Evolutionary conservation across 1,284 basidiomycete species (phyloP).

Genomic region (Lignosus rhinocerotis): DNA sequence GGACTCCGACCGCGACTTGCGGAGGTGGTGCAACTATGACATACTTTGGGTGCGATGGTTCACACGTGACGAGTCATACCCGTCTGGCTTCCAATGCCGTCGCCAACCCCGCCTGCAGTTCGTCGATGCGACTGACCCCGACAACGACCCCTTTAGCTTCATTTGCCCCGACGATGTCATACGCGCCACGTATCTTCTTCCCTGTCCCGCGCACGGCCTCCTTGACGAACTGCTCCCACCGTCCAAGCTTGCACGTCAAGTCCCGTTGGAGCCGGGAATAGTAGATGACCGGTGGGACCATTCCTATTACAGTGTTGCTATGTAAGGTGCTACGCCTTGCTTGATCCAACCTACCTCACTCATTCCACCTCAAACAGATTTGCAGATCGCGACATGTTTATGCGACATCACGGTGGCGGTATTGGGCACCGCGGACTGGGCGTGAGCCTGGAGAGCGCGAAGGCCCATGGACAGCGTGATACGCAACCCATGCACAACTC

Average conservation of each 20-base stretch:
- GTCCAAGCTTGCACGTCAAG: background rate
- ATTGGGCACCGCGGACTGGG: constrained; percentile 5
- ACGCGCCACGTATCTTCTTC: constrained; percentile 33
- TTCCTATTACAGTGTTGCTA: constrained; percentile 3
- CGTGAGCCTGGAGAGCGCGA: background rate
- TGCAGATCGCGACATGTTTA: constrained; percentile 13
- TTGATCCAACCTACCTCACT: no score
- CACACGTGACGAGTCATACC: background rate
- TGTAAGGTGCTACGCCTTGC: background rate
- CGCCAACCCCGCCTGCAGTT: constrained; percentile 3
- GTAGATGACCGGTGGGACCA: background rate
- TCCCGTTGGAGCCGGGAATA: background rate
- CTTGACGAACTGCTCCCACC: constrained; percentile 4
- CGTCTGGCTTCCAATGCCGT: background rate
- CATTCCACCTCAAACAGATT: no score
- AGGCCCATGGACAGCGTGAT: background rate
- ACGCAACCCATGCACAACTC: background rate
- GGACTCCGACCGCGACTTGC: no score
- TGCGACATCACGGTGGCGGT: constrained; percentile 11
- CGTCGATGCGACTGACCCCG: background rate
- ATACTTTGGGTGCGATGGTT: constrained; percentile 37
- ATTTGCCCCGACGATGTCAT: constrained; percentile 33
- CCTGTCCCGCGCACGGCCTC: constrained; percentile 24
- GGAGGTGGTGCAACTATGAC: constrained; percentile 24
- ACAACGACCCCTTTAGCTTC: constrained; percentile 31